phyloP scores from a whole-genome alignment of 352 stramenopile genomes.

The Globisporangium lucens region DNA sequence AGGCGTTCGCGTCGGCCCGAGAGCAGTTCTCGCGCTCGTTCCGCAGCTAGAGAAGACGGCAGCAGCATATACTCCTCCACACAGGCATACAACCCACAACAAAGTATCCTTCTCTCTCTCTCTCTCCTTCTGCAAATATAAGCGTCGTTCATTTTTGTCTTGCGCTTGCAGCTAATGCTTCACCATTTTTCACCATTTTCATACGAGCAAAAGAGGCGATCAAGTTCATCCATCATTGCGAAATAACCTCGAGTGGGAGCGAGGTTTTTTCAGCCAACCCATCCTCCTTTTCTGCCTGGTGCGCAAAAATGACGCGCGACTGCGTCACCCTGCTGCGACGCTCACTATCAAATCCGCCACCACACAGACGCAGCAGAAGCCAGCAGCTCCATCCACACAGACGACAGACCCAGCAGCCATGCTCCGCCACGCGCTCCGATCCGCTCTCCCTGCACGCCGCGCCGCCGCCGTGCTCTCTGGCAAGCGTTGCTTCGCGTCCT shows the following conservation, averaged over 20 bases:
- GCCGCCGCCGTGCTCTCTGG: conserved; percentile 23
- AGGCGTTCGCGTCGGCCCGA: conserved; percentile 81
- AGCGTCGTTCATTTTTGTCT: conserved; percentile 8
- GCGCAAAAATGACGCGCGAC: not conserved
- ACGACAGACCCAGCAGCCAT: conserved; percentile 26
- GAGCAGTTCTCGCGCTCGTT: conserved; percentile 89
- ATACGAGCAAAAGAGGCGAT: too few species aligned
- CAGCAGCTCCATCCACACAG: not conserved
- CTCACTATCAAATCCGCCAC: conserved; percentile 4
- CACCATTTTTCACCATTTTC: not conserved
- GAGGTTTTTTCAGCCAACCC: not conserved
- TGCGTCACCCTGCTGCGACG: not conserved
- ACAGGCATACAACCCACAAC: not conserved
- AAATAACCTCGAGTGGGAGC: not conserved
- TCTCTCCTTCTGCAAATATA: not conserved
- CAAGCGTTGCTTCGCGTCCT: conserved; percentile 60
- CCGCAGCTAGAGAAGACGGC: conserved; percentile 54
- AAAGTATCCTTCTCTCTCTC: not conserved
- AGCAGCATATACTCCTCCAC: not conserved
- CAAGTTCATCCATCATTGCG: not conserved
- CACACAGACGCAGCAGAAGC: not conserved
- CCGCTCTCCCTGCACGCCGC: conserved; percentile 40
- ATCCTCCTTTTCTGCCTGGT: conserved; percentile 12
- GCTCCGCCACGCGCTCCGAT: conserved; percentile 61
- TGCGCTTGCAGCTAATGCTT: not conserved